These are phyloP conservation scores for Pseudopediastrum boryanum DNA, from an alignment of 139 green algal genomes.

Conservation along the genomic window DNA sequence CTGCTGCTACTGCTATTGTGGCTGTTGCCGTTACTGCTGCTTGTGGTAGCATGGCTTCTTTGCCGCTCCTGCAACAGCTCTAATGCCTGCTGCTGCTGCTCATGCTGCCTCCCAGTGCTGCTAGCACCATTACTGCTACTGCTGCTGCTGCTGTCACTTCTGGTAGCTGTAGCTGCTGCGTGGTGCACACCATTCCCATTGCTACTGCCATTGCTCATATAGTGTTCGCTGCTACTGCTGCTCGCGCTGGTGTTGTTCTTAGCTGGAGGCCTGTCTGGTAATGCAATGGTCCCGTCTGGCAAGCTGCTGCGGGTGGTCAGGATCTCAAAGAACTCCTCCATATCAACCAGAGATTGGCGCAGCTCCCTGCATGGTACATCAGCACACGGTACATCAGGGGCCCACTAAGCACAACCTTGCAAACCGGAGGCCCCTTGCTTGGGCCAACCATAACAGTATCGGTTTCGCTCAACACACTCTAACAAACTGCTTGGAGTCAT, in stretches of 20 bases:
- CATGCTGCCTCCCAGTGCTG: neutral
- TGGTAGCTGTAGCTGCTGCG: conserved; percentile 3
- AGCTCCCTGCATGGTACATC: conserved; percentile 81
- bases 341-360: conserved; percentile 90
- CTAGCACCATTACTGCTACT: neutral
- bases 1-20: conserved; percentile 19
- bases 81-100: conserved; percentile 8
- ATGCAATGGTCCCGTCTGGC: conserved; percentile 55
- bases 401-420: neutral
- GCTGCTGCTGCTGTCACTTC: neutral
- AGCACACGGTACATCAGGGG: neutral
- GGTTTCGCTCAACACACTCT: too few species aligned
- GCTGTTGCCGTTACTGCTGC: conserved; percentile 25
- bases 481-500: too few species aligned
- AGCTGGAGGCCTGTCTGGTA: conserved; percentile 37
- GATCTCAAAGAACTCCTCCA: conserved; percentile 93
- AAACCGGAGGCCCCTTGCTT: too few species aligned
- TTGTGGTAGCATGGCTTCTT: conserved; percentile 17
- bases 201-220: neutral
- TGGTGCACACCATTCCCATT: neutral
- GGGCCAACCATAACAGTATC: too few species aligned
- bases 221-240: conserved; percentile 15
- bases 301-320: conserved; percentile 70
- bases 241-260: neutral
- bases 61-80: neutral